phyloP scores from a whole-genome alignment of 345 rosid genomes.

The Aquilaria sinensis region DNA sequence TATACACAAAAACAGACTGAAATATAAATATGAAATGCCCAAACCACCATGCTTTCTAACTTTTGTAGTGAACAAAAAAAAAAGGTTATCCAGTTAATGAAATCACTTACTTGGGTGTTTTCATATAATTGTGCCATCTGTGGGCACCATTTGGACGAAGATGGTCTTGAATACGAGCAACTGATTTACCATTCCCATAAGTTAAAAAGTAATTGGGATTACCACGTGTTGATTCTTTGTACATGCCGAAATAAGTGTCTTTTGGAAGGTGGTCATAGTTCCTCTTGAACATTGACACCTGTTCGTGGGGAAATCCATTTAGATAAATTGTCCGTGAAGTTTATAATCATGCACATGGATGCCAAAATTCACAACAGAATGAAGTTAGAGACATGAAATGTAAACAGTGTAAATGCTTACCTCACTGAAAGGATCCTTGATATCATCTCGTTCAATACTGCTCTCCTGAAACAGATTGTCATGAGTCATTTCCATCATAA shows the following conservation, averaged over 20 bases:
- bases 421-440: conserved; percentile 93
- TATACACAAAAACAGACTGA: too few relatives aligned
- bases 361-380: neutral
- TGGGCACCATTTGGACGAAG: conserved; percentile 99
- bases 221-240: conserved; percentile 83
- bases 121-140: conserved; percentile 98
- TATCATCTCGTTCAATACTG: conserved; percentile 79
- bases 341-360: too few relatives aligned
- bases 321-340: too few relatives aligned
- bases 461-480: conserved; percentile 50
- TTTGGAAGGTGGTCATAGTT: conserved; percentile 95
- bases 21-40: too few relatives aligned
- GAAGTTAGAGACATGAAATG: too few relatives aligned
- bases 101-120: conserved; percentile 61
- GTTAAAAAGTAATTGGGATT: conserved; percentile 96
- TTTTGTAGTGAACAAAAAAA: too few relatives aligned
- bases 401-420: conserved; percentile 25
- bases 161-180: conserved; percentile 80
- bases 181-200: conserved; percentile 92
- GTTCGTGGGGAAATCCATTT: conserved; percentile 16
- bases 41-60: too few relatives aligned
- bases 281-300: conserved; percentile 95
- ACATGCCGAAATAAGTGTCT: conserved; percentile 90
- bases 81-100: neutral
- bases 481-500: conserved; percentile 3